Base-by-base conservation (phyloP, 2,329 filamentous ascomycete genomes). In the Trichophyton benhamiae region DNA sequence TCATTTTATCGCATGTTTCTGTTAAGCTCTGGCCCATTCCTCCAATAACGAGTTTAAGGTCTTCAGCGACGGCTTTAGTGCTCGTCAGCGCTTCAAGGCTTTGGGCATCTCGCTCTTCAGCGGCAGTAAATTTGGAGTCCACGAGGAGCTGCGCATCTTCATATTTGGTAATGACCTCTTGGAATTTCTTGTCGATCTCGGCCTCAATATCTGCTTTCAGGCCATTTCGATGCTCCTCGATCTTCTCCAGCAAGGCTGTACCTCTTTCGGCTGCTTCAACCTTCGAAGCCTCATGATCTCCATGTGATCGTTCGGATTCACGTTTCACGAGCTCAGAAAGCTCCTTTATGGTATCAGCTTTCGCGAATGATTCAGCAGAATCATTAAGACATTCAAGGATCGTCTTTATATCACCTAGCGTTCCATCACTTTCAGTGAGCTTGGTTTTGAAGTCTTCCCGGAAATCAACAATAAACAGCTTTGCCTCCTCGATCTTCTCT, bases 251-350 rank as follows among this genome's bases (percentile, higher is more conserved):
- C 15, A 78, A 69, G 15, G 80, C 76, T 1, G 80, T 77, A 52
- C 82, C 78, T 59, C 81, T 79, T 66, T 85, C 80, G 48, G 83
- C 89, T 2, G 86, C 82, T 64, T 95, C 89, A n/a, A 89, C 79
- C 75, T 92, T 94, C 59, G 86, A 82, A 5, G 87, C 87, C 61
- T 89, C 87, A 25, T 94, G 81, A n/a, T 88, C 84, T 15, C 86
- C 85, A 67, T 89, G 87, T 9, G 89, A 87, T 65, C 91, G 88
- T 68, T 96, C 91, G 63, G 97, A 96, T 70, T 96, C 91, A 0
- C 83, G 78, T 72, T 88, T 91, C 74, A 97, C 85, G 1, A 85
- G 83, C 60, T 89, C 86, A 46, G 85, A 83, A 72, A 91, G 81
- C 61, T 87, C 86, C 68, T 86, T 86, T 60, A 91, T 76, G 64